phyloP scores from a whole-genome alignment of 2,329 filamentous ascomycete species.

The Fusarium illudens region DNA sequence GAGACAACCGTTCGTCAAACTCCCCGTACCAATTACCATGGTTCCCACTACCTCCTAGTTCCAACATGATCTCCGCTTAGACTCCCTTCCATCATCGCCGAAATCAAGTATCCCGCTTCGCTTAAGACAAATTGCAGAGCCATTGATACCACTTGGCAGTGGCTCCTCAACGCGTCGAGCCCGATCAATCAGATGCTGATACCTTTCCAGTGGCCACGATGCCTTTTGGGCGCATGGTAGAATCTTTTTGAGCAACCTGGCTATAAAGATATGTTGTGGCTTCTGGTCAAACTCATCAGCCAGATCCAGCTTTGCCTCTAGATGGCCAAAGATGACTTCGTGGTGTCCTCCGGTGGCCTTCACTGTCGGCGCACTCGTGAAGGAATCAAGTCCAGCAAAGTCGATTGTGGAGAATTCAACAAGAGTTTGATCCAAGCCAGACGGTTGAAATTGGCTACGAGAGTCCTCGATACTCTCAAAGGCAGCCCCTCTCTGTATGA shows the following conservation, averaged over 20 bases:
- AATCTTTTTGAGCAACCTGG: not conserved
- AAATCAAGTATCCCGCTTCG: not conserved
- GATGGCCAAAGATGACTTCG: not conserved
- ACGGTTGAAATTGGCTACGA: not conserved
- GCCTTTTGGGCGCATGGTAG: not conserved
- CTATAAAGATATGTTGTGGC: not conserved
- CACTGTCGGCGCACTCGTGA: not conserved
- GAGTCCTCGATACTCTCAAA: not conserved
- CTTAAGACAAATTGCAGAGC: not conserved
- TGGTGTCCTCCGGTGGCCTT: not conserved
- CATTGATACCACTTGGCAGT: not conserved
- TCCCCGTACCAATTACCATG: too few species aligned
- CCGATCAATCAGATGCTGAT: not conserved
- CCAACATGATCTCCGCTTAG: not conserved
- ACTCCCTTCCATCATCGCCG: not conserved
- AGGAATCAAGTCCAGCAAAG: too few species aligned
- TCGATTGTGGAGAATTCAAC: not conserved
- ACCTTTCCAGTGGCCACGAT: not conserved
- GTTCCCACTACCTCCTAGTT: too few species aligned
- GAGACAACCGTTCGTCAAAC: too few species aligned
- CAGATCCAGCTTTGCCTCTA: not conserved
- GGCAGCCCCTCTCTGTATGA: not conserved
- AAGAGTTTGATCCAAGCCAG: not conserved
- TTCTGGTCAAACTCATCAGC: not conserved
- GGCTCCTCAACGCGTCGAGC: not conserved